phyloP scores from a whole-genome alignment of 148 eudicot genomes.

The Heliosperma pusillum region DNA sequence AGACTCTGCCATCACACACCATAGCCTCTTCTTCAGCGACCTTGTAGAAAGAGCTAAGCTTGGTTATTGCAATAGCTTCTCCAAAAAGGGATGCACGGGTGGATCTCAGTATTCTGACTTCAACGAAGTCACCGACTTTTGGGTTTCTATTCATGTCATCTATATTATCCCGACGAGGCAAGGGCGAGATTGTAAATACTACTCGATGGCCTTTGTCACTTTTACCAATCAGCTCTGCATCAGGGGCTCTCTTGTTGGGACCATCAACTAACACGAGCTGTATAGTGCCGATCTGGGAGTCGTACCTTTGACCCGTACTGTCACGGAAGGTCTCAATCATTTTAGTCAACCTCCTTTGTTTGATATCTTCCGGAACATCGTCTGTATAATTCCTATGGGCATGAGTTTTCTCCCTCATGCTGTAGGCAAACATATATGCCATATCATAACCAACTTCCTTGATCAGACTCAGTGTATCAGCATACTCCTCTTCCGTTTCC shows the following conservation, averaged over 20 bases:
- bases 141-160: conserved; percentile 48
- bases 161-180: conserved; percentile 41
- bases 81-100: conserved; percentile 88
- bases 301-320: conserved; percentile 80
- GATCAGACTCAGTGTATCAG: conserved; percentile 71
- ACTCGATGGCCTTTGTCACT: conserved; percentile 93
- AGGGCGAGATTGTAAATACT: conserved; percentile 39
- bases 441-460: conserved; percentile 83
- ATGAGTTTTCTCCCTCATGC: conserved; percentile 99
- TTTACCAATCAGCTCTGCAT: conserved; percentile 88
- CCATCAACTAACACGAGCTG: conserved; percentile 96
- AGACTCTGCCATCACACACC: conserved; percentile 42
- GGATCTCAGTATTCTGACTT: conserved; percentile 65
- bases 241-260: conserved; percentile 90
- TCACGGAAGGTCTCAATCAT: conserved; percentile 81
- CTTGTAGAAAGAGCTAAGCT: conserved; percentile 73
- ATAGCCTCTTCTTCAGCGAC: conserved; percentile 45
- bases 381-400: conserved; percentile 86
- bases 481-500: conserved; percentile 83
- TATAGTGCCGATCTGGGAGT: conserved; percentile 68
- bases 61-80: conserved; percentile 77
- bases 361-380: conserved; percentile 75
- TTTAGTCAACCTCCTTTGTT: conserved; percentile 85
- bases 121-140: conserved; percentile 71
- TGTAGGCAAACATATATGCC: conserved; percentile 99